These are phyloP conservation scores for Salvia hispanica DNA, from an alignment of 257 asterid genomes.

Conservation along the genomic window DNA sequence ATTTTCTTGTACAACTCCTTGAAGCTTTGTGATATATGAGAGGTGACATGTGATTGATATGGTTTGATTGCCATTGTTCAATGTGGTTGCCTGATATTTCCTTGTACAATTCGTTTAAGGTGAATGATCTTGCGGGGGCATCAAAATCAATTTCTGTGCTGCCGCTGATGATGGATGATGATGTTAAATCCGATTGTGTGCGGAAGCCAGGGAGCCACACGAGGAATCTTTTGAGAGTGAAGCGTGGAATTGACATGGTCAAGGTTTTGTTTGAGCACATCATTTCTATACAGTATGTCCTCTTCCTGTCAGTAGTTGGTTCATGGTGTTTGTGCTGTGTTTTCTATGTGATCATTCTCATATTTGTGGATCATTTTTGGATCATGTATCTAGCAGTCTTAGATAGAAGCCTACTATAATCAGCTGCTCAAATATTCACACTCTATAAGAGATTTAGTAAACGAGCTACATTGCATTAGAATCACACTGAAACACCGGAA, in stretches of 20 bases:
- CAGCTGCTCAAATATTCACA: background rate
- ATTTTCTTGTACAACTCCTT: background rate
- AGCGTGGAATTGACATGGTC: constrained; percentile 95
- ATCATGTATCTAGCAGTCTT: background rate
- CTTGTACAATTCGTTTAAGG: constrained; percentile 44
- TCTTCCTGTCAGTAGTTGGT: constrained; percentile 23
- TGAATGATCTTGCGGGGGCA: constrained; percentile 71
- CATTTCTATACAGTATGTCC: constrained; percentile 64
- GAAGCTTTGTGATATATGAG: background rate
- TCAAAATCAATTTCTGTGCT: constrained; percentile 63
- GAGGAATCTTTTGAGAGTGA: constrained; percentile 84
- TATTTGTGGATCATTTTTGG: constrained; percentile 3
- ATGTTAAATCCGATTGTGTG: constrained; percentile 70
- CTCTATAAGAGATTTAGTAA: background rate
- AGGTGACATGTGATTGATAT: no score
- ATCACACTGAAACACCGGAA: background rate
- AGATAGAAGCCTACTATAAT: background rate
- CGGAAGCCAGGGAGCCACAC: constrained; percentile 84
- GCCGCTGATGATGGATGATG: constrained; percentile 75
- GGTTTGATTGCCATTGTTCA: constrained; percentile 1
- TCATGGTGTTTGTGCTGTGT: constrained; percentile 1
- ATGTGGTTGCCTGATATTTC: constrained; percentile 14
- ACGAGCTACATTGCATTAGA: background rate
- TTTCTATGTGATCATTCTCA: constrained; percentile 6
- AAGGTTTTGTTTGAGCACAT: constrained; percentile 85